phyloP scores from a whole-genome alignment of 352 stramenopile genomes.

The Phytophthora brassicae region DNA sequence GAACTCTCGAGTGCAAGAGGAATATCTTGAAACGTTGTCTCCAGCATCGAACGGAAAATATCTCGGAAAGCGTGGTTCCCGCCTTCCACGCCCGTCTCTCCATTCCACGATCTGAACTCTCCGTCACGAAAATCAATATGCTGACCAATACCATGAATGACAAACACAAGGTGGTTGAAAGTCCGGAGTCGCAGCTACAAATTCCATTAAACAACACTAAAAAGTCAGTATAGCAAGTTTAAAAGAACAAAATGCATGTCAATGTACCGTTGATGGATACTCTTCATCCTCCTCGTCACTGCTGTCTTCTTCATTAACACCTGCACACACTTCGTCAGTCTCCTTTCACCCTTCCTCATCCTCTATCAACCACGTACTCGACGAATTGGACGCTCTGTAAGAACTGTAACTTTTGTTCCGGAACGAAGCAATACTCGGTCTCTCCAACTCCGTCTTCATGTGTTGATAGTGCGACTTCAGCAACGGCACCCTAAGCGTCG shows the following conservation, averaged over 20 bases:
- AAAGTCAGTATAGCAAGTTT: background rate
- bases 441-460: slow-evolving; percentile 35
- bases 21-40: slow-evolving; percentile 83
- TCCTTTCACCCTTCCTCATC: too few species aligned
- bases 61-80: slow-evolving; percentile 82
- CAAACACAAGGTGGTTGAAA: slow-evolving; percentile 85
- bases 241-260: too few species aligned
- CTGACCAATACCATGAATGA: slow-evolving; percentile 87
- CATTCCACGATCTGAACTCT: slow-evolving; percentile 82
- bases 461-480: slow-evolving; percentile 69
- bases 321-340: too few species aligned
- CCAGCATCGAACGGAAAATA: slow-evolving; percentile 71
- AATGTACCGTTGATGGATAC: slow-evolving; percentile 64
- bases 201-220: background rate
- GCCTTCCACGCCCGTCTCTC: slow-evolving; percentile 65
- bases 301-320: slow-evolving; percentile 38
- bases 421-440: slow-evolving; percentile 34
- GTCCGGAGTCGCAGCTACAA: slow-evolving; percentile 65
- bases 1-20: too few species aligned
- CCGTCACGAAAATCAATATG: slow-evolving; percentile 87
- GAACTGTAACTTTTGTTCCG: slow-evolving; percentile 74
- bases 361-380: slow-evolving; percentile 25
- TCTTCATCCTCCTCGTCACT: slow-evolving; percentile 73
- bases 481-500: slow-evolving; percentile 60
- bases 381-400: slow-evolving; percentile 21